Evolutionary conservation across 495 filamentous ascomycete species (phyloP), one percentile per base, ranked within the genome.

Genomic region (Barbatosphaeria neglecta): DNA sequence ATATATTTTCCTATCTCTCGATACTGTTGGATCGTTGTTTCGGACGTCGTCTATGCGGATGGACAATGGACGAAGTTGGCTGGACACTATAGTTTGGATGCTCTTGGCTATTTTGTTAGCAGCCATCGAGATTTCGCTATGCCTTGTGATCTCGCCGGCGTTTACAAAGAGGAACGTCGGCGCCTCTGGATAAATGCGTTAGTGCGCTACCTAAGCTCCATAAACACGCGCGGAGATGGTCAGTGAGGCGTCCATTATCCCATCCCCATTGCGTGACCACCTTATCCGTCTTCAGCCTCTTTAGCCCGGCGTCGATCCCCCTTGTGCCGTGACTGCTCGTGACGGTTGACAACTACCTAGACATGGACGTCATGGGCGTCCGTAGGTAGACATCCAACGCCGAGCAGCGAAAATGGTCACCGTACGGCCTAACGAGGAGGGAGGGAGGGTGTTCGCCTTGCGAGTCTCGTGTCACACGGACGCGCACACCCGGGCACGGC

Each of bases 1-100:
- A 73, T 69, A 53, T 31, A 31, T 31, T 10, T 13, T 31, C 9
- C 27, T 31, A 31, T 31, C 27, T 31, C 9, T 31, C 15, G 3
- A 8, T 31, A 2, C 8, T 31, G 3, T 31, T 31, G 27, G 15
- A 45, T n/a, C n/a, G n/a, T n/a, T n/a, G n/a, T n/a, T n/a, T n/a
- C n/a, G n/a, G n/a, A n/a, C n/a, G n/a, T n/a, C n/a, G n/a, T n/a
- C n/a, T n/a, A n/a, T n/a, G n/a, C n/a, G n/a, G n/a, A n/a, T n/a
- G n/a, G n/a, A n/a, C n/a, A n/a, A n/a, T n/a, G n/a, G n/a, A n/a
- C n/a, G n/a, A n/a, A n/a, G n/a, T n/a, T n/a, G n/a, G n/a, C n/a
- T n/a, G n/a, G n/a, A n/a, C n/a, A n/a, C n/a, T n/a, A n/a, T n/a
- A n/a, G n/a, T n/a, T n/a, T n/a, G n/a, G n/a, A n/a, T n/a, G n/a